Evolutionary conservation across 176 grass and related monocot species (phyloP).

Genomic region (Hordeum vulgare): MorexV3_pseudomolecules_assembly NC_058524.1:607564-608063

Average conservation of each 20-base stretch:
- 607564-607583: conserved; percentile 31
- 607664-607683: conserved; percentile 20
- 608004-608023: background rate
- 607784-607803: conserved; percentile 13
- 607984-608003: background rate
- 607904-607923: background rate
- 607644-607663: conserved; percentile 19
- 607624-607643: conserved; percentile 22
- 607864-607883: conserved; percentile 11
- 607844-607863: background rate
- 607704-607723: background rate
- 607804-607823: conserved; percentile 34
- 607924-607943: background rate
- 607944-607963: background rate
- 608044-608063: background rate
- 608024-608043: background rate
- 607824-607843: conserved; percentile 1
- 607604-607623: conserved; percentile 20
- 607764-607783: conserved; percentile 1
- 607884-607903: background rate
- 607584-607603: conserved; percentile 32
- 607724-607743: background rate
- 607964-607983: background rate
- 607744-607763: conserved; percentile 11
- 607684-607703: conserved; percentile 28